Evolutionary conservation across 73 alveolate genomes (phyloP), one percentile per base, ranked within the genome.

Genomic region (Durusdinium trenchii): DNA sequence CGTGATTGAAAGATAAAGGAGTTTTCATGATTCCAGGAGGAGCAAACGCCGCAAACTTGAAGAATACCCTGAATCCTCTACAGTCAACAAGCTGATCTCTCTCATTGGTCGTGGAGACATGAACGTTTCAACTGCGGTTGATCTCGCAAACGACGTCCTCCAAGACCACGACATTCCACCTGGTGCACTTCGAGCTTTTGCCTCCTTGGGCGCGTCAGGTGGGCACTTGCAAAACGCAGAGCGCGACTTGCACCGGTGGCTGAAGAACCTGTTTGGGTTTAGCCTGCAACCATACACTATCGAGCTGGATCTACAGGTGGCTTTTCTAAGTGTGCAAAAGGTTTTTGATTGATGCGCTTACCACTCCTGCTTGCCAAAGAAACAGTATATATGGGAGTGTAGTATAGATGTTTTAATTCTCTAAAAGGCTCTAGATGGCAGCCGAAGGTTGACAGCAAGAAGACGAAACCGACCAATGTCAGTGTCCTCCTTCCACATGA

Each of bases 211-310:
- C 5, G 42, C 71, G 6, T 42, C 43, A 18, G 91, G 91, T 6
- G 20, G 32, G 9, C 64, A 81, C 45, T 67, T 42, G 18, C 64
- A 45, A 45, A 81, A 81, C 45, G 23, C 18, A 12, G 91, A 81
- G 43, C 64, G 91, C 7, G 91, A 81, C 43, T 35, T 81, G 40
- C 91, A 81, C 43, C 61, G 91, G 10, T 81, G 91, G 91, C 18
- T 81, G 64, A 3, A 35, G 32, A 16, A 43, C 28, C 18, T 81
- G 1, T 81, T 45, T 28, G 91, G 91, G 46, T 81, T 81, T 1
- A 38, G 46, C n/a, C 69, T 81, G 42, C 47, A 81, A 81, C 69
- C 69, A 1, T 81, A 81, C 32, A 23, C 91, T 1, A 46, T 81
- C 47, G 16, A 20, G 69, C 16, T 81, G 91, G 91, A 47, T 30